These are phyloP conservation scores for Dendrothele bispora DNA, from an alignment of 768 basidiomycete species.

Conservation along the genomic window DNA sequence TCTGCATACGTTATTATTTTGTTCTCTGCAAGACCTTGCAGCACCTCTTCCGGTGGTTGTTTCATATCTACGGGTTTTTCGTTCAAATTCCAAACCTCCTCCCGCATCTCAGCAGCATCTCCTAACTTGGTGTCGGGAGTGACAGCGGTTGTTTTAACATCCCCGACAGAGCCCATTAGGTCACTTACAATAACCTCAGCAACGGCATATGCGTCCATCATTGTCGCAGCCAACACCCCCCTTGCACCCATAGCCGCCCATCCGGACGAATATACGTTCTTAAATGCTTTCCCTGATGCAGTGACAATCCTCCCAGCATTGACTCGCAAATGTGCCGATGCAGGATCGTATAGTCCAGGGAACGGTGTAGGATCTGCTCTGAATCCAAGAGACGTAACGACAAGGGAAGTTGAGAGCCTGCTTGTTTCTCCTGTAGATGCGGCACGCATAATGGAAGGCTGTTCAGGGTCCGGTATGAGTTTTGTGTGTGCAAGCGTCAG, in stretches of 20 bases:
- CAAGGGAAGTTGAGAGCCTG: conserved; percentile 64
- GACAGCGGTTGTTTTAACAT: conserved; percentile 10
- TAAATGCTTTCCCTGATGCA: conserved; percentile 35
- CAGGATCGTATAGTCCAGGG: conserved; percentile 56
- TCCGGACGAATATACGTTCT: conserved; percentile 85
- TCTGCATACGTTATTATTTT: conserved; percentile 62
- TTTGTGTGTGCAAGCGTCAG: conserved; percentile 63
- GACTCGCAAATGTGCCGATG: conserved; percentile 56
- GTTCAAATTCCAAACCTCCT: conserved; percentile 31
- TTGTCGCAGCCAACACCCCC: conserved; percentile 89
- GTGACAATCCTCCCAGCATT: conserved; percentile 48
- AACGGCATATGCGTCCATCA: conserved; percentile 87
- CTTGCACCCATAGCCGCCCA: conserved; percentile 93
- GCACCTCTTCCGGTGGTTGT: conserved; percentile 47
- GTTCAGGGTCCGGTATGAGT: no score
- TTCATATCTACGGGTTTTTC: conserved; percentile 37
- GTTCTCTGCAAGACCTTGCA: conserved; percentile 36
- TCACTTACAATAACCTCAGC: conserved; percentile 61
- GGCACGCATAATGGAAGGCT: conserved; percentile 45
- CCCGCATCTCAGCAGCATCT: conserved; percentile 12
- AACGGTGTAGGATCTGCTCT: conserved; percentile 55
- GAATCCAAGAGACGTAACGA: conserved; percentile 89
- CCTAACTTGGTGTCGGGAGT: conserved; percentile 7
- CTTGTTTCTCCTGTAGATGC: conserved; percentile 57
- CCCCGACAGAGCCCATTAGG: conserved; percentile 6